Base-by-base conservation (phyloP, 1,139 yeast species). In the Zygosaccharomyces pseudobailii region DNA sequence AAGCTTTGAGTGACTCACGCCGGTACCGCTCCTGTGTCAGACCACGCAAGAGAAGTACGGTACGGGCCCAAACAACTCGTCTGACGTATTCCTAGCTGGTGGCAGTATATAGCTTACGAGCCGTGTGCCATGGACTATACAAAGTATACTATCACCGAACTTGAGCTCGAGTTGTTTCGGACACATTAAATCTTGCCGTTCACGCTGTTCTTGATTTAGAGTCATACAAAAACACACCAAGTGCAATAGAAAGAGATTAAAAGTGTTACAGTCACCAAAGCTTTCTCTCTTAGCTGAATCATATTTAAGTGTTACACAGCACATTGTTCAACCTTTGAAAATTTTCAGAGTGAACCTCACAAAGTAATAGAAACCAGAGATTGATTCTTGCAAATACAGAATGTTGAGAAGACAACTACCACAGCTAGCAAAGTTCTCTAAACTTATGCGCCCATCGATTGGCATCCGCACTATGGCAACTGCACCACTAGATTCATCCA, bases 401-500 rank as follows among this genome's bases (percentile, higher is more conserved):
- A 9, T 30, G 33, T n/a, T 30, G 19, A 30, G 13, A 30, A 30
- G 19, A 30, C 33, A 9, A 30, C 6, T 6, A 9, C 17, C 13
- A 30, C 33, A 30, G 33, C 19, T 30, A n/a, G 33, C 6, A 19
- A 30, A 19, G 4, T 10, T 30, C 33, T 30, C 33, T n/a, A 30
- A n/a, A 19, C 33, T 30, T 4, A 13, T 30, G 33, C 10, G 13
- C 33, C 21, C 34, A 6, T 23, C 42, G 17, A 13, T 13, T 13
- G 17, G 17, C 23, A 36, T 46, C 52, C 30, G 49, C 32, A 40
- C 43, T 5, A 45, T 48, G 49, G 36, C 49, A 13, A 37, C 51
- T n/a, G 47, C 43, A 9, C 38, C 28, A n/a, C 71, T 89, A 55
- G 92, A 87, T 59, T 79, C 95, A 9, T 72, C 87, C 25, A 84